Evolutionary conservation across 2,329 filamentous ascomycete genomes (phyloP), one percentile per base, ranked within the genome.

Genomic region (Colletotrichum musicola): DNA sequence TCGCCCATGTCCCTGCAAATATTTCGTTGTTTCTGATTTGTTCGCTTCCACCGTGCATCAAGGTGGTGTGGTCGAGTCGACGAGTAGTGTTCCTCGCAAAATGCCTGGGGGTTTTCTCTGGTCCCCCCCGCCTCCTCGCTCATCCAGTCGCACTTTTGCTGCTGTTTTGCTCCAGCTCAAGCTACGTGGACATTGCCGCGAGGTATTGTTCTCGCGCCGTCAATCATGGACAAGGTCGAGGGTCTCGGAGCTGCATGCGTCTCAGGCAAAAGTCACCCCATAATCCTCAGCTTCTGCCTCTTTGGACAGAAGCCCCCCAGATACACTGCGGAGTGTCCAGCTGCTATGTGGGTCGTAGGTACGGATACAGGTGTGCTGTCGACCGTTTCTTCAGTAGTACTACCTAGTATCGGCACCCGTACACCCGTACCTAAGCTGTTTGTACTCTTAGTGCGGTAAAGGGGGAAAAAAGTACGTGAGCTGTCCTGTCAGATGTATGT

Each of bases 251-350:
- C 35, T 40, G 58, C 64, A 62, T 68, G 38, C 44, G 49, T 51
- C 50, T 47, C 56, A 53, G 62, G 35, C 18, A 46, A 69, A 60
- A 62, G 30, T 65, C 66, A 61, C 55, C 55, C 66, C 66, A 66
- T 69, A 13, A 35, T 66, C 35, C 44, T 58, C 38, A 22, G 55
- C 56, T 61, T 47, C 61, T 42, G 5, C 40, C 38, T 22, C 25
- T 59, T 56, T 59, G 14, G 35, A 42, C 20, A 57, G 54, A 64
- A 35, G 22, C 35, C 44, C 44, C 20, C 7, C 22, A 25, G 22
- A 25, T 25, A 25, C 22, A 25, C 3, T 25, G 54, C 16, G 10
- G 12, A 12, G 42, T 40, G 25, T 38, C 51, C 30, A 46, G 30
- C 20, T 30, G n/a, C 13, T 14, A 27, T 46, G 47, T 49, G 38